Base-by-base conservation (phyloP, 2,329 filamentous ascomycete species). In the Gnomoniopsis sp. region DNA sequence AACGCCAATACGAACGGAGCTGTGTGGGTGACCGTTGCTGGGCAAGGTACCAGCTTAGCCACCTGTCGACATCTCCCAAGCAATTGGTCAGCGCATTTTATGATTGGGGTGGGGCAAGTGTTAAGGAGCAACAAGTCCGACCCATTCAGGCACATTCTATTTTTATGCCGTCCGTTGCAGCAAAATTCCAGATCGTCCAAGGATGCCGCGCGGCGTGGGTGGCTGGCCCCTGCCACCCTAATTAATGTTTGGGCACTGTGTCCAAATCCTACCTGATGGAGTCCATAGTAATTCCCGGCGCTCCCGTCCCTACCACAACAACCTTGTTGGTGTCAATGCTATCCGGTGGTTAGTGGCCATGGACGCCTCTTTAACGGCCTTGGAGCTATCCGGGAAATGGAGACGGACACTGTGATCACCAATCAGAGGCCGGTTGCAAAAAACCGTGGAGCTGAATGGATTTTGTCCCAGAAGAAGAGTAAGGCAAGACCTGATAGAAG, bases 221-320 rank as follows among this genome's bases (percentile, higher is more conserved):
- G 36, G 36, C 21, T 6, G 10, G 4, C 41, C 54, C 43, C 34
- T 50, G 50, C 38, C 23, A 15, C 23, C 22, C 19, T 30, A 2
- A 2, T 33, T 34, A 44, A 14, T 8, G 26, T 43, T 57, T 41
- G 3, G 50, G 55, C 58, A 60, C 58, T 60, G 58, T 60, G 58
- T 60, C 58, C 48, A 38, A 51, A n/a, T 41, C 15, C 49, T 44
- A 36, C 33, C 26, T 15, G 14, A 4, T 41, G 14, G 10, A 36
- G 2, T 30, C 8, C 26, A 30, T 30, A 11, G 36, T 60, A 58
- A 60, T 60, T 58, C 55, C 58, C 58, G 58, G 58, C 55, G 56
- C 58, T 60, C 52, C 58, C 58, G 58, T 58, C 46, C 44, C 34
- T 53, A n/a, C 53, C 48, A 30, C 55, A n/a, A n/a, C 36, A 34